Percentiles rank a stretch among this genome's conserved stretches.
These are phyloP conservation scores for Verticillium isaacii DNA, from an alignment of 2,329 filamentous ascomycete genomes.

Conservation along the genomic window DNA sequence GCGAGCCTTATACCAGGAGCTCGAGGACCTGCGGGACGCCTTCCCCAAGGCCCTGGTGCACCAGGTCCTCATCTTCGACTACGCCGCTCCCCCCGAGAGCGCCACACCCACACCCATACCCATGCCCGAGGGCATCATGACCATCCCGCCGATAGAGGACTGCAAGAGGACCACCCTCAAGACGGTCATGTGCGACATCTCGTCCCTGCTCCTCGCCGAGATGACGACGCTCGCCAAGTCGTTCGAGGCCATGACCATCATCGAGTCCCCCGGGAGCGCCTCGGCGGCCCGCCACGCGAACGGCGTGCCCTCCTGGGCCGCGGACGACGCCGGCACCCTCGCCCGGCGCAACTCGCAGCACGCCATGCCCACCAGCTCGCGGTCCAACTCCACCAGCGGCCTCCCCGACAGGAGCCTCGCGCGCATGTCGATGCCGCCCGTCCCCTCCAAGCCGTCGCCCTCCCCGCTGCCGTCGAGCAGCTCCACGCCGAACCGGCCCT, in stretches of 20 bases:
- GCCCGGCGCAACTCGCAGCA: slow-evolving; percentile 54
- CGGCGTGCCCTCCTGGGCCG: slow-evolving; percentile 31
- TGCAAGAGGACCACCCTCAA: slow-evolving; percentile 77
- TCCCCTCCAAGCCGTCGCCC: slow-evolving; percentile 41
- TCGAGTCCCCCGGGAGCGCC: slow-evolving; percentile 68
- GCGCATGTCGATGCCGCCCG: slow-evolving; percentile 80
- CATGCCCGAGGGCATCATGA: slow-evolving; percentile 63
- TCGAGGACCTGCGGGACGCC: slow-evolving; percentile 65
- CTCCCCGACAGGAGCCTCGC: slow-evolving; percentile 54
- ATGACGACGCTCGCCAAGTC: slow-evolving; percentile 70
- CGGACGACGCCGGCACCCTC: slow-evolving; percentile 31
- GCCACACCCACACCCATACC: slow-evolving; percentile 43
- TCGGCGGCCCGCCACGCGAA: slow-evolving; percentile 34
- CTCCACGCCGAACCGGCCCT: slow-evolving; percentile 43
- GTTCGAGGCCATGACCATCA: slow-evolving; percentile 66
- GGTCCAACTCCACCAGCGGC: slow-evolving; percentile 50
- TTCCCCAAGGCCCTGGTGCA: slow-evolving; percentile 75
- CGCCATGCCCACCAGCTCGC: slow-evolving; percentile 35
- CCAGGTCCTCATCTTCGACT: slow-evolving; percentile 77
- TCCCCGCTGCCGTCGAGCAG: slow-evolving; percentile 37
- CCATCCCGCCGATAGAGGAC: slow-evolving; percentile 63
- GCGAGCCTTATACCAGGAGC: slow-evolving; percentile 57
- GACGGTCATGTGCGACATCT: slow-evolving; percentile 75
- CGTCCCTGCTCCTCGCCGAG: slow-evolving; percentile 67
- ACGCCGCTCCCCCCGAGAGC: slow-evolving; percentile 41